These are phyloP conservation scores for Phytophthora pini DNA, from an alignment of 352 stramenopile genomes.

Conservation along the genomic window DNA sequence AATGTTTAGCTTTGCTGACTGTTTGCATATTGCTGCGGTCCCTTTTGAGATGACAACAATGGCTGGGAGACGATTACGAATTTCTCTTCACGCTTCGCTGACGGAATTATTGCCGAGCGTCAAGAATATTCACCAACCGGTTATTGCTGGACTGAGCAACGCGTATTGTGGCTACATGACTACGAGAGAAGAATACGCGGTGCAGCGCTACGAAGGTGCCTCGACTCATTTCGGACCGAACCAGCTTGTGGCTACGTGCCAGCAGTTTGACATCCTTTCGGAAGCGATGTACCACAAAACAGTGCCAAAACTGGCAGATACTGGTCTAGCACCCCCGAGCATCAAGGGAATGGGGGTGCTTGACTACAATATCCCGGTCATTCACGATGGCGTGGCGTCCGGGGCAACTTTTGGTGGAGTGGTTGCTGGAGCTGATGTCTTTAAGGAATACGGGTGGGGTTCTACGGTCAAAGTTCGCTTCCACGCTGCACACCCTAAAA, in stretches of 20 bases:
- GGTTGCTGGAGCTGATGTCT: conserved; percentile 48
- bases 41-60: conserved; percentile 90
- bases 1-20: conserved; percentile 63
- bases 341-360: conserved; percentile 71
- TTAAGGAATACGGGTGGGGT: conserved; percentile 49
- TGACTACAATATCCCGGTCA: conserved; percentile 77
- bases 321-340: conserved; percentile 39
- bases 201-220: conserved; percentile 90
- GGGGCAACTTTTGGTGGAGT: conserved; percentile 62
- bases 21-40: conserved; percentile 68
- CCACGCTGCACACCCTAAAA: conserved; percentile 83
- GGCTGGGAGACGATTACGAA: conserved; percentile 72
- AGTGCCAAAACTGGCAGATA: conserved; percentile 6
- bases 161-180: conserved; percentile 89
- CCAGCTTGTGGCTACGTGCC: conserved; percentile 77
- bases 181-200: conserved; percentile 85
- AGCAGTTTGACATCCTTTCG: conserved; percentile 81
- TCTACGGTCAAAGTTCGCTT: conserved; percentile 69
- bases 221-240: conserved; percentile 91
- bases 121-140: conserved; percentile 44
- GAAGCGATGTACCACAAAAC: conserved; percentile 33
- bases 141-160: conserved; percentile 82
- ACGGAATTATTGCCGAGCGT: conserved; percentile 15
- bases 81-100: conserved; percentile 43
- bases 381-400: conserved; percentile 66